Percentiles rank a stretch among this genome's conserved stretches.
Evolutionary conservation across 140 eudicot genomes (phyloP).

Genomic region (Anethum foeniculum): DNA sequence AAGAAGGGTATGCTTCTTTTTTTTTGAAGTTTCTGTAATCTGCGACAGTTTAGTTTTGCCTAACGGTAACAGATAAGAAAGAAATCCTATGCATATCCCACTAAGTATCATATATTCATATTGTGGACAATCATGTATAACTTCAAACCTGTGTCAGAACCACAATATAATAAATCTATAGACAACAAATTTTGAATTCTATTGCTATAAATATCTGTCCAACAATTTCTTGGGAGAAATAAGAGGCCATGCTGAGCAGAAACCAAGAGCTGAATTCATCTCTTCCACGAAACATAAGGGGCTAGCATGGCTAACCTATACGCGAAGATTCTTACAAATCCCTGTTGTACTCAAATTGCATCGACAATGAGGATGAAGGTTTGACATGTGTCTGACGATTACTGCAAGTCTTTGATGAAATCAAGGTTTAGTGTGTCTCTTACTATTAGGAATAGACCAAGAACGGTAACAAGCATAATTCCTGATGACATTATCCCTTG

Average conservation of each 20-base stretch:
- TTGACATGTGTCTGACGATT: conserved; percentile 1
- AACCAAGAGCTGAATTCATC: neutral
- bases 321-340: neutral
- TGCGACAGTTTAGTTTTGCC: neutral
- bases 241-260: conserved; percentile 6
- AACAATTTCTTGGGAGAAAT: neutral
- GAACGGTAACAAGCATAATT: conserved; percentile 54
- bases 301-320: neutral
- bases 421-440: conserved; percentile 91
- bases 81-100: neutral
- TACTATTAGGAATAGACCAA: conserved; percentile 69
- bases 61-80: neutral
- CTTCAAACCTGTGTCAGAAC: conserved; percentile 2
- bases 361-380: neutral
- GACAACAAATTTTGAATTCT: conserved; percentile 5
- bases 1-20: neutral
- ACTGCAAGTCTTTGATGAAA: conserved; percentile 65
- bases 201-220: conserved; percentile 1
- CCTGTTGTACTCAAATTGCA: conserved; percentile 3
- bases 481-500: conserved; percentile 94
- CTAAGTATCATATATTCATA: neutral
- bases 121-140: neutral
- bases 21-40: neutral
- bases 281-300: neutral
- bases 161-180: neutral